Conservation (phyloP, 805 yeast genomes). For the Saturnispora gosingensis region DNA sequence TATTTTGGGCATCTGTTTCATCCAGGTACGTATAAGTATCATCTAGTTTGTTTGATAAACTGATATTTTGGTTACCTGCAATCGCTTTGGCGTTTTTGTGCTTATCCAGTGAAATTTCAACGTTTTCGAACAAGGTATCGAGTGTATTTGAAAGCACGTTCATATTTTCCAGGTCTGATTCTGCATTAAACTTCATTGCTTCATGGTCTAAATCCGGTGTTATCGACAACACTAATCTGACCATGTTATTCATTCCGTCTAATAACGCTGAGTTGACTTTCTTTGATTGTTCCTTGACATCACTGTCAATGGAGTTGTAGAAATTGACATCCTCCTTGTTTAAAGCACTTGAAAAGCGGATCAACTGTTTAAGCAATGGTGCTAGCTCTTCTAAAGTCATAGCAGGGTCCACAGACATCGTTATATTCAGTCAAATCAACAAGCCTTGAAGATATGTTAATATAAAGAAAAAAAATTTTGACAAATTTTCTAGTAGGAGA, state of each 20-base stretch:
- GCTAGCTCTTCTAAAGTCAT: slow-evolving; percentile 25
- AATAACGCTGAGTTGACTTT: slow-evolving; percentile 19
- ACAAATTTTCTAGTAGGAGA: background rate
- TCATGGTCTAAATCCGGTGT: slow-evolving; percentile 21
- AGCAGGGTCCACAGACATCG: background rate
- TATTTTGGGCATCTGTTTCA: slow-evolving; percentile 33
- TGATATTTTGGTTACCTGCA: background rate
- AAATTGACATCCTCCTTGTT: slow-evolving; percentile 79
- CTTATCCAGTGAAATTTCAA: slow-evolving; percentile 60
- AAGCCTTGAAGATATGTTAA: background rate
- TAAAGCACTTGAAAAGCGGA: slow-evolving; percentile 59
- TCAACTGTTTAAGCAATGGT: slow-evolving; percentile 44
- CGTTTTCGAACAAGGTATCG: slow-evolving; percentile 66
- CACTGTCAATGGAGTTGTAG: slow-evolving; percentile 52
- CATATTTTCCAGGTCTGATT: slow-evolving; percentile 45
- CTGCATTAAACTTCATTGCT: slow-evolving; percentile 20
- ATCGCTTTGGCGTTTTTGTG: slow-evolving; percentile 19
- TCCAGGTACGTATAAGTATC: slow-evolving; percentile 41
- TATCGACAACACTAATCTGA: slow-evolving; percentile 20
- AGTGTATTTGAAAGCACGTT: slow-evolving; percentile 48
- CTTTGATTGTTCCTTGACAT: slow-evolving; percentile 34
- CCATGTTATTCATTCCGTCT: slow-evolving; percentile 34
- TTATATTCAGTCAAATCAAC: background rate
- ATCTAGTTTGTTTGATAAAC: slow-evolving; percentile 5
- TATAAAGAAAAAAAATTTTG: slow-evolving; percentile 3